These are phyloP conservation scores for Parafenestella ontariensis DNA, from an alignment of 2,329 filamentous ascomycete genomes.

Conservation along the genomic window DNA sequence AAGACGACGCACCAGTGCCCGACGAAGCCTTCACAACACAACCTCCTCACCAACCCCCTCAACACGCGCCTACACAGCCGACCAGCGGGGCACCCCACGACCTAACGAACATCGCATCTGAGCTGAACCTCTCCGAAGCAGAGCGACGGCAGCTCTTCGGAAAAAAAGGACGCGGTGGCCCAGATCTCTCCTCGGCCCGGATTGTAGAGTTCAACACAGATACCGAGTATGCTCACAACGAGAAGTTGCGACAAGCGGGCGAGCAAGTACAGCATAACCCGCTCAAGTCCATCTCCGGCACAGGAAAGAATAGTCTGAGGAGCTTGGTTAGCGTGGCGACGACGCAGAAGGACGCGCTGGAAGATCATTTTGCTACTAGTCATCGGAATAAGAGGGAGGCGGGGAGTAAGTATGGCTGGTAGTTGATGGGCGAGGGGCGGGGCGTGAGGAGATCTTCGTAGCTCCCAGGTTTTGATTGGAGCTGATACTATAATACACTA, in stretches of 20 bases:
- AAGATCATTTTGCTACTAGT: conserved; percentile 88
- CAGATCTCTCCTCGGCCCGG: conserved; percentile 61
- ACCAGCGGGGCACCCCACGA: conserved; percentile 55
- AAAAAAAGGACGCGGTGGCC: conserved; percentile 61
- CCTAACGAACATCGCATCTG: conserved; percentile 74
- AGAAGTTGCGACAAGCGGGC: conserved; percentile 73
- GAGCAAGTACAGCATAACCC: conserved; percentile 78
- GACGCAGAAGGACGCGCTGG: conserved; percentile 83
- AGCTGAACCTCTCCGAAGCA: conserved; percentile 78
- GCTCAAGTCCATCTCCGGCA: conserved; percentile 75
- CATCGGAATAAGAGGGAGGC: conserved; percentile 82
- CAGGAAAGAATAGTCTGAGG: conserved; percentile 87
- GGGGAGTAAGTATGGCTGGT: conserved; percentile 85
- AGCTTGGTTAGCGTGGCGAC: conserved; percentile 85
- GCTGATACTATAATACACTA: not conserved
- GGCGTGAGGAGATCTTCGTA: not conserved
- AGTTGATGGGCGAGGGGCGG: not conserved
- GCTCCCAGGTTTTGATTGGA: too few relatives aligned
- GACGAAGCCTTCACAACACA: conserved; percentile 19
- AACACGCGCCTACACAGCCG: conserved; percentile 15
- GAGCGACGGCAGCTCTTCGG: conserved; percentile 87
- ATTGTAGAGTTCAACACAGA: conserved; percentile 91
- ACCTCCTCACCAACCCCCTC: conserved; percentile 3
- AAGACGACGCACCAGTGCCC: conserved; percentile 21
- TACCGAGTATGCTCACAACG: conserved; percentile 84